A percentile compares a stretch with the other conserved stretches of the same genome.
Conservation (phyloP, 257 asterid genomes). For the Rehmannia glutinosa region DNA sequence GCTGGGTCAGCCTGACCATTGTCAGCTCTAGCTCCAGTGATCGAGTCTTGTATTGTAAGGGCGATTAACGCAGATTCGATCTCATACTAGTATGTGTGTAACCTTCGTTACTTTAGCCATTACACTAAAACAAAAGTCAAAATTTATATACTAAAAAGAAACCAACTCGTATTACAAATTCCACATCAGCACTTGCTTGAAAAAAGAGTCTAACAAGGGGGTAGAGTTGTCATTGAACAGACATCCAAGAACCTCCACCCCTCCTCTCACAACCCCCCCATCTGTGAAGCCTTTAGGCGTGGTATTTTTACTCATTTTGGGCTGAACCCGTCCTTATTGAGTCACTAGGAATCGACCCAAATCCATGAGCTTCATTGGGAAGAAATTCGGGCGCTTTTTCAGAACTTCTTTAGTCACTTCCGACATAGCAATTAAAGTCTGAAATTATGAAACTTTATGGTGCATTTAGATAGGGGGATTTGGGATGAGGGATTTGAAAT, state of each 20-base stretch:
- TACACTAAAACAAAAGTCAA: too few relatives aligned
- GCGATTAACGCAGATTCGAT: too few relatives aligned
- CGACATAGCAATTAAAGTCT: constrained; percentile 40
- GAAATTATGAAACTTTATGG: neutral
- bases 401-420: constrained; percentile 31
- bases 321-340: constrained; percentile 44
- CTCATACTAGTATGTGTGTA: too few relatives aligned
- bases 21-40: too few relatives aligned
- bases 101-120: too few relatives aligned
- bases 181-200: constrained; percentile 46
- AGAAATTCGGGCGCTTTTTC: constrained; percentile 22
- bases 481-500: too few relatives aligned
- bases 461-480: too few relatives aligned
- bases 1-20: too few relatives aligned
- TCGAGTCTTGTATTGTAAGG: too few relatives aligned
- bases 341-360: constrained; percentile 33
- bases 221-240: constrained; percentile 21
- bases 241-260: constrained; percentile 46
- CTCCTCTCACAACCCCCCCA: too few relatives aligned
- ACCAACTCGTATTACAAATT: too few relatives aligned
- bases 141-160: too few relatives aligned
- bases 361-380: constrained; percentile 29
- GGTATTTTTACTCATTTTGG: constrained; percentile 19
- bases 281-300: constrained; percentile 29
- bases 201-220: constrained; percentile 26